Percentiles rank a stretch among this genome's conserved stretches.
These are phyloP conservation scores for Chenopodium formosanum DNA, from an alignment of 148 eudicot genomes.

Conservation along the genomic window DNA sequence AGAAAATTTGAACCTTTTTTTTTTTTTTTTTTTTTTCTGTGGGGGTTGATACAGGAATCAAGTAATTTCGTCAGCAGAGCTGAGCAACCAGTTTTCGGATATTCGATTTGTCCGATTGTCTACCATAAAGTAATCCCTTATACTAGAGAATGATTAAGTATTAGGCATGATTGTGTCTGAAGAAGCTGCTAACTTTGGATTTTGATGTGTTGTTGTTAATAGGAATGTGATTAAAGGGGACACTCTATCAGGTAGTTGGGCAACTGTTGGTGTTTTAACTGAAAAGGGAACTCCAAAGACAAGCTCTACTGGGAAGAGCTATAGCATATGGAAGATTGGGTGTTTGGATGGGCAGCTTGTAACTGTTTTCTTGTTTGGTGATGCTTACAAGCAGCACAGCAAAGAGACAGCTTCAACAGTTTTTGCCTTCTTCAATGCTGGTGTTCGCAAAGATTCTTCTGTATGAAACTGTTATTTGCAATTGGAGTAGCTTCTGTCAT, in stretches of 20 bases:
- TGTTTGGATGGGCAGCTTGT: constrained; percentile 72
- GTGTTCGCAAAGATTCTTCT: constrained; percentile 71
- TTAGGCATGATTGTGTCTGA: neutral
- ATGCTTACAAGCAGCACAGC: constrained; percentile 64
- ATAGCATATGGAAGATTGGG: constrained; percentile 78
- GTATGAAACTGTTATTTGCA: constrained; percentile 34
- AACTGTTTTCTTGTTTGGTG: constrained; percentile 89
- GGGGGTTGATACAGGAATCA: constrained; percentile 52
- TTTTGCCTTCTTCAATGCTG: constrained; percentile 64
- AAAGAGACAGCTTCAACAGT: constrained; percentile 60
- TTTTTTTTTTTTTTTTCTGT: neutral
- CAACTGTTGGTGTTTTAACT: constrained; percentile 77
- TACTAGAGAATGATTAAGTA: neutral
- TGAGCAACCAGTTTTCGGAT: constrained; percentile 74
- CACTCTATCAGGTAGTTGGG: constrained; percentile 91
- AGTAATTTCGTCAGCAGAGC: constrained; percentile 58
- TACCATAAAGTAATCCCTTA: constrained; percentile 62
- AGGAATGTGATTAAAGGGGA: constrained; percentile 85
- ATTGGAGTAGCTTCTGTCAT: constrained; percentile 17
- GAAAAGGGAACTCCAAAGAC: constrained; percentile 63
- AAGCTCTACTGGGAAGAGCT: constrained; percentile 74
- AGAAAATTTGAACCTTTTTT: neutral
- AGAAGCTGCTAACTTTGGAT: constrained; percentile 18
- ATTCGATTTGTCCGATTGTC: constrained; percentile 81
- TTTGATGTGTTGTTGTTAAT: constrained; percentile 17